A percentile compares a stretch with the other conserved stretches of the same genome.
Evolutionary conservation across 192 early-diverging fungal genomes (phyloP).

Genomic region (Podila epicladia): DNA sequence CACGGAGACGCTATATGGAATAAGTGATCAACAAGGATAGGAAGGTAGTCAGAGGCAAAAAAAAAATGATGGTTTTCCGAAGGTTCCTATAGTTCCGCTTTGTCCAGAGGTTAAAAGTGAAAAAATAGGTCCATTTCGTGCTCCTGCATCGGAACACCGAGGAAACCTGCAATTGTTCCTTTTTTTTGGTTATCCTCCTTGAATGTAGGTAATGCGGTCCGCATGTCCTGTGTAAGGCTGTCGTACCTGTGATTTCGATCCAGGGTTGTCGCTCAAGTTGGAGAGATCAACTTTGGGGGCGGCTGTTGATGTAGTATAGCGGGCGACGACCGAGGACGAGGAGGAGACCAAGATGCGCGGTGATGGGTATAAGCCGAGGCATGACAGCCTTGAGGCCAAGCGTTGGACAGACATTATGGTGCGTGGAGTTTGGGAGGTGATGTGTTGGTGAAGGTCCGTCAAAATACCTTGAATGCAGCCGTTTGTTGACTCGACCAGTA

Average conservation of each 20-base stretch:
- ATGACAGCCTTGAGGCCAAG: conserved; percentile 38
- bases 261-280: conserved; percentile 49
- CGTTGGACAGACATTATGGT: conserved; percentile 35
- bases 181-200: too few species aligned
- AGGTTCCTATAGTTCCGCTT: neutral
- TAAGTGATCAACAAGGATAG: neutral
- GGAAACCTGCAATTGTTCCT: too few species aligned
- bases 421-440: neutral
- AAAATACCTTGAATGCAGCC: neutral
- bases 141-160: too few species aligned
- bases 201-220: too few species aligned
- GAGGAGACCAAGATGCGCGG: neutral
- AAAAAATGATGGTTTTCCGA: neutral
- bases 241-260: conserved; percentile 51
- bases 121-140: too few species aligned
- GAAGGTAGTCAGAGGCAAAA: neutral
- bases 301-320: conserved; percentile 26
- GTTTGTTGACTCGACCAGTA: neutral
- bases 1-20: conserved; percentile 59
- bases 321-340: conserved; percentile 12
- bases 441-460: neutral
- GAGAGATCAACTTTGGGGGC: conserved; percentile 42
- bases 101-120: too few species aligned
- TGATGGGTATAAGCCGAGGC: conserved; percentile 47
- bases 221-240: too few species aligned